Base-by-base conservation (phyloP, 768 basidiomycete genomes). In the Psilocybe cyanescens region DNA sequence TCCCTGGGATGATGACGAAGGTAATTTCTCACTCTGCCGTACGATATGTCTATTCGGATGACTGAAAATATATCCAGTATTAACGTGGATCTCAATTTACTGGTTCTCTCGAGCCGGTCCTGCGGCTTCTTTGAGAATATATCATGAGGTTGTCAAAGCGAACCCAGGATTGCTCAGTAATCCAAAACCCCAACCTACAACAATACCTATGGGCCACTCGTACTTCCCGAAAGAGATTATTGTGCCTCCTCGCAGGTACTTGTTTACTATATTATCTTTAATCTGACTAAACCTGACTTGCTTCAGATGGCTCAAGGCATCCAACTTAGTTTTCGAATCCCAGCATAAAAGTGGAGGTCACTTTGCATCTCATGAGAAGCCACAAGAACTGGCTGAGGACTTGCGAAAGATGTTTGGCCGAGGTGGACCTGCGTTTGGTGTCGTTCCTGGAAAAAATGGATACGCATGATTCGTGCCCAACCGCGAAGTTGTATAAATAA, bases 101-200 rank as follows among this genome's bases (percentile, higher is more conserved):
- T 82, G 78, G 78, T 86, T 87, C 72, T 87, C 86, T 1, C 76
- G 79, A 6, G 78, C 82, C 0, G 86, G 87, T 0, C 86, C 88
- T 2, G 76, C 84, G 1, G 85, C 87, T 0, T 83, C 87, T 0
- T 9, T 81, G 6, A 75, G 86, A 7, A 85, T 88, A 30, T 89
- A 89, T 70, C 87, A 82, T 65, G 88, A 89, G 65, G 60, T 67
- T 35, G 56, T 48, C 33, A 73, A 71, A 29, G 67, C 60, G 16
- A 65, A 67, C 35, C 57, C 47, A 2, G 24, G 19, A 14, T 19
- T 57, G 7, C 31, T 56, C 28, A 35, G 51, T n/a, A 64, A 52
- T 8, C 0, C 57, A 29, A 57, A 53, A 24, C 49, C 19, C 28
- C 57, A 55, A 28, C 49, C 19, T n/a, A 65, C 69, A 5, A 62